Base-by-base conservation (phyloP, 1,284 basidiomycete genomes). In the Cutaneotrichosporon sp. region DNA sequence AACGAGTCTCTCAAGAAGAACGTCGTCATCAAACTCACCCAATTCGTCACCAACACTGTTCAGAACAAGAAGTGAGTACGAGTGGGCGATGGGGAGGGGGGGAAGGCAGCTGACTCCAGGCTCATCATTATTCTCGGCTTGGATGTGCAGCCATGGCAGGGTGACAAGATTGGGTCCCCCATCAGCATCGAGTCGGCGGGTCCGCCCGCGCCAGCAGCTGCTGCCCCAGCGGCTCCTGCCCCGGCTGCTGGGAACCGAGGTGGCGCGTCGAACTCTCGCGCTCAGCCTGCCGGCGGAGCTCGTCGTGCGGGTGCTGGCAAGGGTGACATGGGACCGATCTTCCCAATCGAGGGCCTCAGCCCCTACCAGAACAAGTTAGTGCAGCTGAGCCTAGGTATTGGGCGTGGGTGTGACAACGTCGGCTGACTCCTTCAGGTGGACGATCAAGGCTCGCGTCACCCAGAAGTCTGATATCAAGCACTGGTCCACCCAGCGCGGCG, bases 401-500 rank as follows among this genome's bases (percentile, higher is more conserved):
- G 4, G 14, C 10, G 14, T 6, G 6, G 16, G 1, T 42, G 40
- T 13, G 14, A 14, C 5, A 5, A 42, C 16, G 5, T 42, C 9
- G 49, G 38, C 50, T 62, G 38, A 60, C 49, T 11, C 1, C 40
- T 22, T 31, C 59, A 83, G 80, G 76, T 97, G 94, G 96, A 96
- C 91, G 4, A 97, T 99, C 85, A 95, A 94, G 78, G 97, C 93
- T 30, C 89, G 93, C 58, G 92, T 97, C 55, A 91, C 88, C 2
- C 87, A 90, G 72, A 97, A 96, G 81, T 88, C 88, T 0, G 96
- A 98, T 0, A 88, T 99, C 74, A 90, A 87, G 74, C 87, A 88
- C 52, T 99, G 90, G 88, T 90, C 91, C 5, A 99, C 97, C 78
- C 84, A 86, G 70, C 86, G 89, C 13, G 97, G 97, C 56, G 97